Percentiles rank a stretch among this genome's conserved stretches.
Evolutionary conservation across 1,284 basidiomycete genomes (phyloP).

Genomic region (Cerrena zonata): DNA sequence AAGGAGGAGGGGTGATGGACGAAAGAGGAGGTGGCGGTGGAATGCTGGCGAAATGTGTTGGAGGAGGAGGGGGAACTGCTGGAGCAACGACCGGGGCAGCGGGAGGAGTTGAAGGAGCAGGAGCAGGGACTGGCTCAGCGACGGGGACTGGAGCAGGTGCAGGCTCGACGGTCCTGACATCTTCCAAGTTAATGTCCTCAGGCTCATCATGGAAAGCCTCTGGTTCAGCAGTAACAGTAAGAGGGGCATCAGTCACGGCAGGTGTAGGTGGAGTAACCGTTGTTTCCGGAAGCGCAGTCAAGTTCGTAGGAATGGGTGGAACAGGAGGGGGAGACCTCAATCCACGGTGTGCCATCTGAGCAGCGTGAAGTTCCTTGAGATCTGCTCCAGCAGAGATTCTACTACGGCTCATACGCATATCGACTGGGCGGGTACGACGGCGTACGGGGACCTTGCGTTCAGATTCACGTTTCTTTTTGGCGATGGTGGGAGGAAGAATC

Average conservation of each 20-base stretch:
- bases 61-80: slow-evolving; percentile 16
- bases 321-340: slow-evolving; percentile 18
- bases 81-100: slow-evolving; percentile 5
- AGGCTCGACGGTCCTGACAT: slow-evolving; percentile 7
- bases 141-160: neutral
- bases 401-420: slow-evolving; percentile 76
- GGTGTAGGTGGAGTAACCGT: slow-evolving; percentile 6
- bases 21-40: slow-evolving; percentile 34
- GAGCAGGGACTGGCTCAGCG: slow-evolving; percentile 8
- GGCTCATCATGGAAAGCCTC: slow-evolving; percentile 6
- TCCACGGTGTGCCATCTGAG: slow-evolving; percentile 37
- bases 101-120: slow-evolving; percentile 1
- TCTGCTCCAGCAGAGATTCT: slow-evolving; percentile 39
- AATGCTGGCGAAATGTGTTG: slow-evolving; percentile 20
- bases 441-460: slow-evolving; percentile 76
- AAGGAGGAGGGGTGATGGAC: slow-evolving; percentile 11
- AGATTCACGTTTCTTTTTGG: slow-evolving; percentile 79
- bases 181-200: slow-evolving; percentile 7
- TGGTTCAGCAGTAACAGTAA: slow-evolving; percentile 13
- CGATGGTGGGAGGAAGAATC: slow-evolving; percentile 76
- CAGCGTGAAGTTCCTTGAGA: slow-evolving; percentile 49
- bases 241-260: slow-evolving; percentile 3
- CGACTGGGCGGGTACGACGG: slow-evolving; percentile 83
- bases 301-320: slow-evolving; percentile 11
- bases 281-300: slow-evolving; percentile 7